These are phyloP conservation scores for Steccherinum ochraceum DNA, from an alignment of 768 basidiomycete genomes.

Conservation along the genomic window DNA sequence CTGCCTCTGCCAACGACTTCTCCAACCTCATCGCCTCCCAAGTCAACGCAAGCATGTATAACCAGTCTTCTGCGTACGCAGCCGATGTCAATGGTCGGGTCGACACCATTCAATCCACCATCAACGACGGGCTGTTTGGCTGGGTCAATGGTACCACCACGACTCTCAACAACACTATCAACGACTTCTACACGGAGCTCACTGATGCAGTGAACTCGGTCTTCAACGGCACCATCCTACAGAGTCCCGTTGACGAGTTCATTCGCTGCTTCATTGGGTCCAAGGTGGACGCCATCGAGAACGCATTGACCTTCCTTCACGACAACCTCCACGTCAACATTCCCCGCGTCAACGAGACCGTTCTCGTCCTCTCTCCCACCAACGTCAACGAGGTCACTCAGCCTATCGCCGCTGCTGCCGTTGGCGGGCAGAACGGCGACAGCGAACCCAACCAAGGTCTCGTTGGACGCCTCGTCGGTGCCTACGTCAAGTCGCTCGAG, in stretches of 20 bases:
- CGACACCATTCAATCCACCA: slow-evolving; percentile 57
- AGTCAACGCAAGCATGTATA: slow-evolving; percentile 80
- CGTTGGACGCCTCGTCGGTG: slow-evolving; percentile 63
- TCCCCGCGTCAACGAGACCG: slow-evolving; percentile 66
- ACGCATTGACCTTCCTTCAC: slow-evolving; percentile 87
- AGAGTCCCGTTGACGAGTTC: slow-evolving; percentile 79
- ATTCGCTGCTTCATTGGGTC: slow-evolving; percentile 85
- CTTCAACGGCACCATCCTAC: slow-evolving; percentile 82
- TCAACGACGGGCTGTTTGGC: slow-evolving; percentile 87
- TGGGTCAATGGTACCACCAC: slow-evolving; percentile 93
- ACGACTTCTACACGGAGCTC: slow-evolving; percentile 80
- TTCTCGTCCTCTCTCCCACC: slow-evolving; percentile 70
- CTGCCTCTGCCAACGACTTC: slow-evolving; percentile 57
- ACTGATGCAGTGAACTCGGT: slow-evolving; percentile 70
- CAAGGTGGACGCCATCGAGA: slow-evolving; percentile 83
- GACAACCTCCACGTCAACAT: slow-evolving; percentile 79
- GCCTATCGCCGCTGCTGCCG: slow-evolving; percentile 80
- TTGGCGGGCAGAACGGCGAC: slow-evolving; percentile 49
- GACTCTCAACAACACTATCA: slow-evolving; percentile 81
- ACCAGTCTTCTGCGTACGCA: slow-evolving; percentile 76
- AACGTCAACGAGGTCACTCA: slow-evolving; percentile 67
- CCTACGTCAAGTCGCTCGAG: slow-evolving; percentile 66
- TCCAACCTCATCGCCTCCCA: slow-evolving; percentile 64
- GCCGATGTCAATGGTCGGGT: slow-evolving; percentile 69
- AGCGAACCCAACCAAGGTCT: slow-evolving; percentile 42